Percentiles rank a stretch among this genome's conserved stretches.
These are phyloP conservation scores for Saccharomycopsis selenospora DNA, from an alignment of 805 yeast genomes.

Conservation along the genomic window DNA sequence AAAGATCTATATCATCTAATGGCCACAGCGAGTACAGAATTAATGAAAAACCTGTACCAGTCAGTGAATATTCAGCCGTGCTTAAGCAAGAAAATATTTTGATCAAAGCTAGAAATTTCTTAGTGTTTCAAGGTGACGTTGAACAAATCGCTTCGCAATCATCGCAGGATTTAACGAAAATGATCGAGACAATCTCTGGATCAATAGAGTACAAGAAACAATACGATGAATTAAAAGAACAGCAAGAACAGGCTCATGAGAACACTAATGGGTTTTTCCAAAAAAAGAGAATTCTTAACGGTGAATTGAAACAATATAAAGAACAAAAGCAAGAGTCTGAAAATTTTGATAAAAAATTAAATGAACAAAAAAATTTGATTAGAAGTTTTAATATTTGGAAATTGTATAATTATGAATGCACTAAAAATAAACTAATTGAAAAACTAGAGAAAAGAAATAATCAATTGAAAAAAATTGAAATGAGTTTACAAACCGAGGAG, in stretches of 20 bases:
- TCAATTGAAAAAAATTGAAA: constrained; percentile 29
- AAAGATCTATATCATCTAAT: constrained; percentile 47
- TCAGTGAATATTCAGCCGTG: constrained; percentile 54
- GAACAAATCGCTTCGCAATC: constrained; percentile 88
- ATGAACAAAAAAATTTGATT: constrained; percentile 41
- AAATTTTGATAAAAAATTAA: constrained; percentile 48
- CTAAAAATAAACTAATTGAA: constrained; percentile 24
- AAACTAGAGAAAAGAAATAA: constrained; percentile 22
- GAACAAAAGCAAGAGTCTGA: constrained; percentile 71
- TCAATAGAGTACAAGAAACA: constrained; percentile 60
- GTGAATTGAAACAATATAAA: constrained; percentile 71
- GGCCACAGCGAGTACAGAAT: constrained; percentile 67
- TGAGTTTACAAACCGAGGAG: constrained; percentile 32
- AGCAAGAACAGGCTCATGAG: constrained; percentile 59
- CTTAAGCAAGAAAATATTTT: constrained; percentile 74
- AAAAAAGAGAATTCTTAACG: constrained; percentile 58
- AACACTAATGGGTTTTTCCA: constrained; percentile 57
- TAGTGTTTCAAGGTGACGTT: constrained; percentile 96
- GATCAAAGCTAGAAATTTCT: constrained; percentile 81
- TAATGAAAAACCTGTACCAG: constrained; percentile 53
- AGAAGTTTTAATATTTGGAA: constrained; percentile 51
- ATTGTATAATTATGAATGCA: constrained; percentile 50
- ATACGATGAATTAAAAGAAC: constrained; percentile 57
- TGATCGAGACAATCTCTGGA: constrained; percentile 81
- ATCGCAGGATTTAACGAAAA: constrained; percentile 59